Evolutionary conservation across 2,329 filamentous ascomycete species (phyloP).

Genomic region (Aspergillus pseudoterreus): DNA sequence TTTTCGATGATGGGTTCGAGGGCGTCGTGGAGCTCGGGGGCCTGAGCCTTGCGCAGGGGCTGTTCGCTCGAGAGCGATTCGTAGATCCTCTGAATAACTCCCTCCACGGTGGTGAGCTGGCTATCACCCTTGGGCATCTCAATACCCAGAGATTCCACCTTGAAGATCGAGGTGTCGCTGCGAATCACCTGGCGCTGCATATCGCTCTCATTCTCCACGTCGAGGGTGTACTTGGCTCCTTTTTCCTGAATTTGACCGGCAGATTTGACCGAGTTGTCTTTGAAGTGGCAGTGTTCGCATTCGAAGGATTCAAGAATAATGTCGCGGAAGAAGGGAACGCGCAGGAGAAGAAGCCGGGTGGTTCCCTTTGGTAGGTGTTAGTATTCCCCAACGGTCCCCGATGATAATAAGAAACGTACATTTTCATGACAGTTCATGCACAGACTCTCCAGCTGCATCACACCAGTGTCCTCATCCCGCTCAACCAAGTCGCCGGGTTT

Average conservation of each 20-base stretch:
- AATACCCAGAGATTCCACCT: conserved; percentile 85
- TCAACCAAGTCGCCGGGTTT: conserved; percentile 38
- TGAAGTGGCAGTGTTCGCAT: conserved; percentile 83
- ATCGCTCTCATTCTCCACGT: conserved; percentile 68
- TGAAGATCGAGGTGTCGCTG: conserved; percentile 79
- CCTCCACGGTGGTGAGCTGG: conserved; percentile 90
- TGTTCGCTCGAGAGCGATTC: conserved; percentile 80
- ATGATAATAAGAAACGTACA: conserved; percentile 52
- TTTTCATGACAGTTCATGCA: conserved; percentile 85
- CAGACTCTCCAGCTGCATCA: conserved; percentile 60
- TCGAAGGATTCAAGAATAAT: conserved; percentile 96
- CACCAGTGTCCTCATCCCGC: conserved; percentile 38
- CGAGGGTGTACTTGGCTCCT: conserved; percentile 78
- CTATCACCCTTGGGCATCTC: conserved; percentile 90
- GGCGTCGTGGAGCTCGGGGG: conserved; percentile 74
- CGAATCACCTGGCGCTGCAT: conserved; percentile 87
- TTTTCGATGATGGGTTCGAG: conserved; percentile 72
- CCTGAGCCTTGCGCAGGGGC: conserved; percentile 70
- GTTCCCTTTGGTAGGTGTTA: conserved; percentile 58
- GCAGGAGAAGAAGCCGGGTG: conserved; percentile 82
- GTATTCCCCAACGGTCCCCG: conserved; percentile 2
- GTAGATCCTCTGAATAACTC: conserved; percentile 72
- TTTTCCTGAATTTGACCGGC: conserved; percentile 89
- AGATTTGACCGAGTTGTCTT: conserved; percentile 90
- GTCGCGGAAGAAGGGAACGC: conserved; percentile 95